Base-by-base conservation (phyloP, 805 yeast species). In the Debaryomyces castellii region DNA sequence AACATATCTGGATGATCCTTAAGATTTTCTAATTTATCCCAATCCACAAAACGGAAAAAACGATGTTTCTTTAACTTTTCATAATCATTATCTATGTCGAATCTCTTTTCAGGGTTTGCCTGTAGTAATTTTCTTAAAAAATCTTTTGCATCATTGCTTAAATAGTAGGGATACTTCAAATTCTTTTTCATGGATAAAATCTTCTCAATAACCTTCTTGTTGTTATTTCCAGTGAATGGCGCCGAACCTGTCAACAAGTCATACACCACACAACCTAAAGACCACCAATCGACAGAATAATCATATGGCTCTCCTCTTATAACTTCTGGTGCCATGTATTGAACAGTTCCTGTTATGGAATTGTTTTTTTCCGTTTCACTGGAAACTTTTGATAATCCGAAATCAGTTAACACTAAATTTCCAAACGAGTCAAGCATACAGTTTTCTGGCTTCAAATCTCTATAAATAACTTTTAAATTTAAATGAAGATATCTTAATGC, bases 251-350 rank as follows among this genome's bases (percentile, higher is more conserved):
- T 71, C 45, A 73, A 58, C 54, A 73, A 58, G 51, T 73, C 77
- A 54, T 51, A 73, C 0, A 73, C 63, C 18, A 73, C 74, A 45
- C 76, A 70, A 1, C 77, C 77, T 42, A 73, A 56, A 39, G 74
- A 71, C 77, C 77, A 73, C 77, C 77, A 73, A 51, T 73, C 77
- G 4, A 72, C 77, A 3, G 66, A 59, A 48, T 64, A 73, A 44
- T 69, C 72, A 45, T 73, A 72, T 2, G 62, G 56, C 21, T 71
- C 72, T 14, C 74, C 74, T 40, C 59, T 60, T 30, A 73, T 54
- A n/a, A 73, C 66, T 48, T 73, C 77, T 1, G 77, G 77, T 0
- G 77, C 77, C 77, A 73, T 73, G 51, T 73, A 73, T 52, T 72
- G 75, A 1, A 74, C 69, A 0, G 77, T 73, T 6, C 77, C 77